Evolutionary conservation across 768 basidiomycete genomes (phyloP), one percentile per base, ranked within the genome.

Genomic region (Suillus sp.): DNA sequence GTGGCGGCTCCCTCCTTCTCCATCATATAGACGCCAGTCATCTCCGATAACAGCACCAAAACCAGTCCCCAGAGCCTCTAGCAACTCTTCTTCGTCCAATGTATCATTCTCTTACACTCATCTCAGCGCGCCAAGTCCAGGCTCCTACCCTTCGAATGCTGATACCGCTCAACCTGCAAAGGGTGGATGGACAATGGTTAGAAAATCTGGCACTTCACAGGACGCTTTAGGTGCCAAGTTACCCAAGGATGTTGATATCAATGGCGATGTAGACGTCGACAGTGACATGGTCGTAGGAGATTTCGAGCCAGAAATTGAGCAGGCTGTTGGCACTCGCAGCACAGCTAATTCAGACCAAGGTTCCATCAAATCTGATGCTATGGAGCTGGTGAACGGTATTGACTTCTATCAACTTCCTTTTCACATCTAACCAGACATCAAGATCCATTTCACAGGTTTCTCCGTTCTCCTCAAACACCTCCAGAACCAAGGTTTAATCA

Each of bases 41-140:
- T 74, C 83, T 37, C 68, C 73, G 27, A 62, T 67, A 47, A 78
- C 83, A 25, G 77, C 83, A 22, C 85, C 90, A 16, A 86, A 80
- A 65, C 82, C 82, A 47, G 85, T 88, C 13, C 86, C 86, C 57
- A 80, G 77, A 60, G 74, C 77, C 8, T 65, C 74, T 64, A 74
- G 70, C 22, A 81, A 79, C 72, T 82, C 82, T 9, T 90, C 89
- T 6, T 85, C 86, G 0, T 88, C 88, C 1, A 87, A 87, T 34
- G 81, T 93, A 25, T 84, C 89, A 38, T 90, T 88, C 66, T 93
- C 91, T 11, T 94, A 91, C 75, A 94, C 92, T 54, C 91, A 93
- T 74, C 77, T 94, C 42, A 83, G 81, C 66, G 86, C 86, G 2
- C 92, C 91, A 27, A 86, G 86, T 73, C 86, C 89, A 32, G 85